Evolutionary conservation across 1,284 basidiomycete species (phyloP).

Genomic region (Exobasidium rhododendri): DNA sequence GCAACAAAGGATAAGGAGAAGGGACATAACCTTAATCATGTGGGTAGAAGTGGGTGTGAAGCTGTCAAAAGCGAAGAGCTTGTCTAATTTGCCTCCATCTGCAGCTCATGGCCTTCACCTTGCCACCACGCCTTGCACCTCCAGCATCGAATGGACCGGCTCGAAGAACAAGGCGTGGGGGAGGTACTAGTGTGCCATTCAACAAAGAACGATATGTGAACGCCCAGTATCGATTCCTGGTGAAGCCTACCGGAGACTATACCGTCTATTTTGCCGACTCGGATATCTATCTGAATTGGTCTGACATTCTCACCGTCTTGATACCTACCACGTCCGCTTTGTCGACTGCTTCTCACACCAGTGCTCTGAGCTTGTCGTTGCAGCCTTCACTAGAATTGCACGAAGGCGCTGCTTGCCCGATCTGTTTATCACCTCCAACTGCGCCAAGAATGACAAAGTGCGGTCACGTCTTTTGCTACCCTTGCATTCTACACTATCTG

Average conservation of each 20-base stretch:
- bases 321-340: slow-evolving; percentile 67
- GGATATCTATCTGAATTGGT: slow-evolving; percentile 55
- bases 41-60: no score
- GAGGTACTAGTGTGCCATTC: slow-evolving; percentile 33
- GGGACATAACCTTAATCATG: slow-evolving; percentile 47
- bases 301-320: slow-evolving; percentile 92
- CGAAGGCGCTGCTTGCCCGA: slow-evolving; percentile 78
- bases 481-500: slow-evolving; percentile 70
- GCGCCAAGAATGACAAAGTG: slow-evolving; percentile 96
- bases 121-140: slow-evolving; percentile 45
- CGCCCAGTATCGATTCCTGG: slow-evolving; percentile 52
- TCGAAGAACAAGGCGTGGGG: slow-evolving; percentile 29
- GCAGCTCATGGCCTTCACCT: slow-evolving; percentile 48
- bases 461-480: slow-evolving; percentile 70
- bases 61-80: no score
- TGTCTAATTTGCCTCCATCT: not conserved
- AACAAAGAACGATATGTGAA: slow-evolving; percentile 54
- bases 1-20: slow-evolving; percentile 5
- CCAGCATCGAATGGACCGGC: slow-evolving; percentile 31
- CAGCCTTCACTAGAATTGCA: slow-evolving; percentile 54
- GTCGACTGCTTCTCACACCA: slow-evolving; percentile 19
- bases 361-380: slow-evolving; percentile 23
- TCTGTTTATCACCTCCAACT: slow-evolving; percentile 84
- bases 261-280: slow-evolving; percentile 48
- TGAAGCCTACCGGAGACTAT: slow-evolving; percentile 52